phyloP scores from a whole-genome alignment of 2,329 filamentous ascomycete genomes.

The Phaeophleospora eucalypticola region DNA sequence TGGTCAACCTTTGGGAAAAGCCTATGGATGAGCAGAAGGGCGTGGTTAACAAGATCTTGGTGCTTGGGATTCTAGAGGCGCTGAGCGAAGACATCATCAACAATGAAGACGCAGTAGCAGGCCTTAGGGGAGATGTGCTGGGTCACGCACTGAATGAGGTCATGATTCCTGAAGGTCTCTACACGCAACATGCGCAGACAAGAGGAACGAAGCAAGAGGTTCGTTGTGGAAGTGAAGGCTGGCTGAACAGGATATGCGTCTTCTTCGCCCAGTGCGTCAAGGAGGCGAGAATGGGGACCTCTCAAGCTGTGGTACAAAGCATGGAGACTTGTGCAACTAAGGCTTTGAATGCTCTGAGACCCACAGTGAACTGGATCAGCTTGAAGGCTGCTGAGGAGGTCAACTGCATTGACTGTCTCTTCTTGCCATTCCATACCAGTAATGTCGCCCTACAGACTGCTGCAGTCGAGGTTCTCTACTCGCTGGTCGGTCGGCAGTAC shows the following conservation, averaged over 20 bases:
- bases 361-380: slow-evolving; percentile 81
- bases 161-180: slow-evolving; percentile 73
- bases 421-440: slow-evolving; percentile 64
- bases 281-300: slow-evolving; percentile 33
- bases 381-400: slow-evolving; percentile 73
- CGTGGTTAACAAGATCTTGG: slow-evolving; percentile 72
- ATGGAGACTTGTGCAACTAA: slow-evolving; percentile 61
- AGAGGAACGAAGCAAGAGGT: slow-evolving; percentile 66
- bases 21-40: slow-evolving; percentile 26
- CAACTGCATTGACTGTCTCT: slow-evolving; percentile 66
- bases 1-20: slow-evolving; percentile 72
- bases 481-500: slow-evolving; percentile 38
- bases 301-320: slow-evolving; percentile 58
- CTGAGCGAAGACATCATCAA: slow-evolving; percentile 93
- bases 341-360: slow-evolving; percentile 70
- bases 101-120: slow-evolving; percentile 77
- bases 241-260: slow-evolving; percentile 72
- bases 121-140: slow-evolving; percentile 74
- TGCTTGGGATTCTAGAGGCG: slow-evolving; percentile 82
- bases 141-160: slow-evolving; percentile 91
- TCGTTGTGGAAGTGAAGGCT: slow-evolving; percentile 76
- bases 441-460: slow-evolving; percentile 72
- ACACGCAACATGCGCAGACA: slow-evolving; percentile 60
- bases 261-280: slow-evolving; percentile 71
- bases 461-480: slow-evolving; percentile 34